Evolutionary conservation across 257 asterid species (phyloP).

Genomic region (Ligustrum vulgare): DNA sequence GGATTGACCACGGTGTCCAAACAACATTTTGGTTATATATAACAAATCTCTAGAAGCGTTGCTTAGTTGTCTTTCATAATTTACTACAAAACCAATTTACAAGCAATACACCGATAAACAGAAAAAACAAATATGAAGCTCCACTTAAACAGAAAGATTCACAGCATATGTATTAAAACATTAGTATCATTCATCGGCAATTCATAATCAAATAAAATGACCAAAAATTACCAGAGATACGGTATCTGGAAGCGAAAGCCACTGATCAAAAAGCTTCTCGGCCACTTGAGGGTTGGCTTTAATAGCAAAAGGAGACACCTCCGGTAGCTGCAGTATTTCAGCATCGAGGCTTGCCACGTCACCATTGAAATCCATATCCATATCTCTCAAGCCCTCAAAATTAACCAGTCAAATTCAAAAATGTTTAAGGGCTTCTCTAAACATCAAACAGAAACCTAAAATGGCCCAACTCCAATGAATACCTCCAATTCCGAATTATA

Average conservation of each 20-base stretch:
- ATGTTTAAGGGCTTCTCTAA: conserved; percentile 34
- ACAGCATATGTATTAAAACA: background rate
- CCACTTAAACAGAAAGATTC: background rate
- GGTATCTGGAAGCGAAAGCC: conserved; percentile 96
- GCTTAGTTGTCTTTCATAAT: background rate
- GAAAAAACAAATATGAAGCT: background rate
- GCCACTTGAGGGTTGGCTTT: conserved; percentile 81
- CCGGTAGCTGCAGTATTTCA: conserved; percentile 86
- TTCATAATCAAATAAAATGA: background rate
- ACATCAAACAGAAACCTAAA: conserved; percentile 30
- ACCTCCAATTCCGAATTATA: conserved; percentile 11
- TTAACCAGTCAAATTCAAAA: conserved; percentile 26
- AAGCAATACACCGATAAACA: background rate
- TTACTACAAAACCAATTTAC: background rate
- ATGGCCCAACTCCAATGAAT: background rate
- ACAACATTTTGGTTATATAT: background rate
- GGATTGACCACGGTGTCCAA: background rate
- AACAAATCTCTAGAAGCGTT: background rate
- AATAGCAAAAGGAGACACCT: conserved; percentile 85
- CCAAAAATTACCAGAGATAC: conserved; percentile 56
- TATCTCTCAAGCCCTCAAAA: conserved; percentile 27
- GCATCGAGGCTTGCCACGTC: conserved; percentile 86
- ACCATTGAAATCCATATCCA: conserved; percentile 90
- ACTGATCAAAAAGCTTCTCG: conserved; percentile 86
- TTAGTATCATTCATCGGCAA: background rate